These are phyloP conservation scores for Xylaria longipes DNA, from an alignment of 495 filamentous ascomycete species.

Conservation along the genomic window DNA sequence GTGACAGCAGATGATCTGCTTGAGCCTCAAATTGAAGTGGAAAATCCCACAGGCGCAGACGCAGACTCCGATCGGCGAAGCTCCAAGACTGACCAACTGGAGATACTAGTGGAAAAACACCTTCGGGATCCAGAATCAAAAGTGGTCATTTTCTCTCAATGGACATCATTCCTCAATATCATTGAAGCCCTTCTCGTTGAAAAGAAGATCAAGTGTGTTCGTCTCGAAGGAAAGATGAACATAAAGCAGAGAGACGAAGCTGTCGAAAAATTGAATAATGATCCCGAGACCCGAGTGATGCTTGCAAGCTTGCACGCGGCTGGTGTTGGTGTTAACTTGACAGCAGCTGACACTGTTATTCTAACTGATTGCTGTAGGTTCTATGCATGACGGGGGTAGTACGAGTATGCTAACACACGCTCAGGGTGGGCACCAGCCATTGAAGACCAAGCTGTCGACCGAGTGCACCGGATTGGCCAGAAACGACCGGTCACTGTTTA, in stretches of 20 bases:
- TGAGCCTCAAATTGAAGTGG: conserved; percentile 62
- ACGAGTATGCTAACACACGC: conserved; percentile 26
- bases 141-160: conserved; percentile 90
- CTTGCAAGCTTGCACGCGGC: conserved; percentile 84
- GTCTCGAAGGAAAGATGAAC: conserved; percentile 86
- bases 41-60: conserved; percentile 49
- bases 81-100: conserved; percentile 83
- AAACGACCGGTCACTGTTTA: conserved; percentile 78
- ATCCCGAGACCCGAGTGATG: conserved; percentile 76
- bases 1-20: conserved; percentile 68
- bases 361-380: conserved; percentile 72
- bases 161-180: conserved; percentile 87
- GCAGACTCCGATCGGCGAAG: conserved; percentile 71
- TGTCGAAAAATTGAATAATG: conserved; percentile 67
- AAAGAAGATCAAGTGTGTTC: conserved; percentile 67
- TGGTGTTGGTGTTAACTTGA: conserved; percentile 87
- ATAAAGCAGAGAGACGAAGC: conserved; percentile 71
- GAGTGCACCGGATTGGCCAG: conserved; percentile 88
- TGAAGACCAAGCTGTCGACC: conserved; percentile 92
- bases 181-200: conserved; percentile 73
- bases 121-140: conserved; percentile 73
- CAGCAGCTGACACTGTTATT: conserved; percentile 86
- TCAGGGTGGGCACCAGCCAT: conserved; percentile 89
- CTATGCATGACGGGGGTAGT: background rate
- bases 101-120: conserved; percentile 78